Conservation (phyloP, 805 yeast species). For the Lipomyces yamanashiensis region DNA sequence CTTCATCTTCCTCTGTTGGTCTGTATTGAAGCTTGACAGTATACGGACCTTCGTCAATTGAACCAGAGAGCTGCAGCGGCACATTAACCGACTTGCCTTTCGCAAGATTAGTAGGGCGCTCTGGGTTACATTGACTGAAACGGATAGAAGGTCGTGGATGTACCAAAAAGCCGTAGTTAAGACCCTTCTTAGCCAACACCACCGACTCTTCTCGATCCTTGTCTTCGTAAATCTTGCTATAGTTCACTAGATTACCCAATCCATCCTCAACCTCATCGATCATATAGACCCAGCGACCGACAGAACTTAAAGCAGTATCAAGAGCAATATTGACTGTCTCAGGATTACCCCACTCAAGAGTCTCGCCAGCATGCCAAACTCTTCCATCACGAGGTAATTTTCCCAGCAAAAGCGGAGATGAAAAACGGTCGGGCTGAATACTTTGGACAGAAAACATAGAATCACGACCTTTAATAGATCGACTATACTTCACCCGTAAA, state of each 20-base stretch:
- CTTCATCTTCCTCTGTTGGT: constrained; percentile 14
- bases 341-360: constrained; percentile 46
- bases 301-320: constrained; percentile 49
- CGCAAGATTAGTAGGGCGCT: constrained; percentile 42
- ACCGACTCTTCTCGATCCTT: constrained; percentile 41
- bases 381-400: constrained; percentile 26
- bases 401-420: constrained; percentile 40
- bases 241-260: constrained; percentile 59
- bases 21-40: constrained; percentile 44
- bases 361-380: constrained; percentile 35
- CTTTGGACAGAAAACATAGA: constrained; percentile 38
- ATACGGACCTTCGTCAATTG: constrained; percentile 54
- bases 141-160: constrained; percentile 62
- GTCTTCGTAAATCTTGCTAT: constrained; percentile 33
- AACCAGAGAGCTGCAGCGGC: constrained; percentile 37
- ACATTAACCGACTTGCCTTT: constrained; percentile 39
- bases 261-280: constrained; percentile 68
- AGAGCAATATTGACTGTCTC: constrained; percentile 50
- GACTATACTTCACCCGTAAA: constrained; percentile 57
- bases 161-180: constrained; percentile 54
- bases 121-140: constrained; percentile 45
- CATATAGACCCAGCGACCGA: constrained; percentile 62
- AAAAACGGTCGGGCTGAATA: constrained; percentile 33
- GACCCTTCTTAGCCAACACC: constrained; percentile 46
- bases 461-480: constrained; percentile 41